Evolutionary conservation across 495 filamentous ascomycete genomes (phyloP), one percentile per base, ranked within the genome.

Genomic region (Annulohypoxylon moriforme): DNA sequence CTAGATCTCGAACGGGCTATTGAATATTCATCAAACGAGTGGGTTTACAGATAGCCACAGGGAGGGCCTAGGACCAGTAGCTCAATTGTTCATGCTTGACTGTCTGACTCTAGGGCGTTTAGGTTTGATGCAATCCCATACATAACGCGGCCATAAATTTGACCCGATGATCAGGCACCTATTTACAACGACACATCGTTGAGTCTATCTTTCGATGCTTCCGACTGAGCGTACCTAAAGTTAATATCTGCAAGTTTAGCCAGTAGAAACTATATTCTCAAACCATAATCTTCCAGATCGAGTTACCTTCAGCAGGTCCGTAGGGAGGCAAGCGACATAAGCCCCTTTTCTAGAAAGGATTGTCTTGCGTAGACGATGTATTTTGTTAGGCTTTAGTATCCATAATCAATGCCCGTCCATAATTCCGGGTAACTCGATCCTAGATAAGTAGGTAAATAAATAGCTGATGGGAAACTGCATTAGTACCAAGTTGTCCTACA

Each of bases 381-480:
- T 11, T 14, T 63, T 7, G 16, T 18, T 62, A 9, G 44, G 33
- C 11, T 24, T 27, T 16, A 25, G 24, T 22, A 7, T 20, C 7
- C 5, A 33, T 57, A 59, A 29, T 36, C 7, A 24, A 46, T 36
- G 29, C 8, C 11, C 49, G n/a, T 49, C 25, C 18, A 50, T 6
- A n/a, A 47, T 8, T 29, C 47, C n/a, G 31, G 44, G 22, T 3
- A 29, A 38, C 50, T 20, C 18, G 2, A 47, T 16, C 38, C 42
- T 42, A 14, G 4, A 13, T 14, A 18, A 16, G 40, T 4, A 20
- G 36, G 5, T 22, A 33, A 63, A 60, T 36, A 8, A 47, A 22
- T 64, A 27, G 52, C 42, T 52, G 16, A 61, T 20, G 70, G 70
- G 50, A 29, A 59, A 13, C 29, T 50, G 65, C 70, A 66, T 62